Percentiles rank a stretch among this genome's conserved stretches.
phyloP scores from a whole-genome alignment of 2,329 filamentous ascomycete genomes.

The Ophiostoma piceae region DNA sequence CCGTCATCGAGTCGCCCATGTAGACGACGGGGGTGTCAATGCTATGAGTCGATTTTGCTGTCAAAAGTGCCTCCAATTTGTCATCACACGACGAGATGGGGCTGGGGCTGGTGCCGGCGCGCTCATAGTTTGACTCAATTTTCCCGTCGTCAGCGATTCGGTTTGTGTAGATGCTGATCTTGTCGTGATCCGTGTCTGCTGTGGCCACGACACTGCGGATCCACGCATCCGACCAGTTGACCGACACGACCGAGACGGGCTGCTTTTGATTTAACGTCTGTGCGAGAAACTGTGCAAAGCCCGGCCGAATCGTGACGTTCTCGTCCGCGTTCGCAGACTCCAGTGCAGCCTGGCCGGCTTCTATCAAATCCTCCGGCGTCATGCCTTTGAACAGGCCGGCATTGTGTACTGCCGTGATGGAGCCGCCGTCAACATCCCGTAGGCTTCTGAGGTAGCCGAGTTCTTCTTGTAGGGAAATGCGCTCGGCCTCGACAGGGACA shows the following conservation, averaged over 20 bases:
- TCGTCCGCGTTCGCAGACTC: background rate
- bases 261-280: constrained; percentile 33
- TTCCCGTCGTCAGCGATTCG: constrained; percentile 37
- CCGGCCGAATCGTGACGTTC: constrained; percentile 19
- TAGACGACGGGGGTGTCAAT: constrained; percentile 37
- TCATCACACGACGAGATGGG: constrained; percentile 41
- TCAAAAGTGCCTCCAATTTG: constrained; percentile 41
- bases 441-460: constrained; percentile 41
- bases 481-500: constrained; percentile 32
- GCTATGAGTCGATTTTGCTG: background rate
- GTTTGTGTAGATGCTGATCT: constrained; percentile 42
- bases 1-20: constrained; percentile 54
- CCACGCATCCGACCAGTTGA: constrained; percentile 37
- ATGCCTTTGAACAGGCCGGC: constrained; percentile 44
- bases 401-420: constrained; percentile 41
- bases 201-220: constrained; percentile 32
- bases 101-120: constrained; percentile 20
- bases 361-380: constrained; percentile 32
- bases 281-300: constrained; percentile 29
- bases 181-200: background rate
- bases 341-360: constrained; percentile 34
- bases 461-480: constrained; percentile 39
- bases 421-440: constrained; percentile 43
- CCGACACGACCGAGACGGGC: constrained; percentile 44
- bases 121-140: constrained; percentile 39